A percentile compares a stretch with the other conserved stretches of the same genome.
These are phyloP conservation scores for Calonectria honghensis DNA, from an alignment of 2,329 filamentous ascomycete genomes.

Conservation along the genomic window DNA sequence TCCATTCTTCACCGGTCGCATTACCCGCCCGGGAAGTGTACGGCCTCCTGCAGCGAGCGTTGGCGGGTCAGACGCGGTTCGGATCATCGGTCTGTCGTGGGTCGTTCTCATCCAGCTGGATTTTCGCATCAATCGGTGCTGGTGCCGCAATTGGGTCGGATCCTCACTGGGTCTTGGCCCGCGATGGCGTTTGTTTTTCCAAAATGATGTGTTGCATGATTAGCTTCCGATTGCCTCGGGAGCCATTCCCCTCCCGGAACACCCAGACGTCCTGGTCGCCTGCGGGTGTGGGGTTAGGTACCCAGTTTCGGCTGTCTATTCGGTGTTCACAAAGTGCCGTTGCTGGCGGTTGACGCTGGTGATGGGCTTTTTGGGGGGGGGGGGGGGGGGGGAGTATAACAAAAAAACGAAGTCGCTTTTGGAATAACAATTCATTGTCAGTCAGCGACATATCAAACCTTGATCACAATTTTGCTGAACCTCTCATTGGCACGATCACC, in stretches of 20 bases:
- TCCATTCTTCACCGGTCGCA: background rate
- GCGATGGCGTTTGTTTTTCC: constrained; percentile 50
- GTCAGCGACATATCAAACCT: background rate
- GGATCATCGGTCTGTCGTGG: constrained; percentile 40
- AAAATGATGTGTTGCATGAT: constrained; percentile 47
- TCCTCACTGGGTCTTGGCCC: constrained; percentile 47
- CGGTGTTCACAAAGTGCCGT: background rate
- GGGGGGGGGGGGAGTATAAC: background rate
- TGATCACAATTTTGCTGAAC: background rate
- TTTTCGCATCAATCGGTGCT: constrained; percentile 32
- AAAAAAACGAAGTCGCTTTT: background rate
- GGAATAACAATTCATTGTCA: background rate
- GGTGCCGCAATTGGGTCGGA: constrained; percentile 43
- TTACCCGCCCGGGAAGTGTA: background rate
- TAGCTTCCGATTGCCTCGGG: constrained; percentile 38
- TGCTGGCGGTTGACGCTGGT: background rate
- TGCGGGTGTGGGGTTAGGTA: constrained; percentile 21
- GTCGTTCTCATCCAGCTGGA: constrained; percentile 32
- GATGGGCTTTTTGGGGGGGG: background rate
- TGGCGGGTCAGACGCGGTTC: constrained; percentile 27
- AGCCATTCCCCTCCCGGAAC: constrained; percentile 29
- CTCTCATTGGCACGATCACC: background rate
- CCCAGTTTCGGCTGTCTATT: constrained; percentile 22
- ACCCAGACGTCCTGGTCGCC: constrained; percentile 6
- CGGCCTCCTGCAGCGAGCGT: background rate